These are phyloP conservation scores for Posidonia oceanica DNA, from an alignment of 116 monocot species.

Conservation along the genomic window DNA sequence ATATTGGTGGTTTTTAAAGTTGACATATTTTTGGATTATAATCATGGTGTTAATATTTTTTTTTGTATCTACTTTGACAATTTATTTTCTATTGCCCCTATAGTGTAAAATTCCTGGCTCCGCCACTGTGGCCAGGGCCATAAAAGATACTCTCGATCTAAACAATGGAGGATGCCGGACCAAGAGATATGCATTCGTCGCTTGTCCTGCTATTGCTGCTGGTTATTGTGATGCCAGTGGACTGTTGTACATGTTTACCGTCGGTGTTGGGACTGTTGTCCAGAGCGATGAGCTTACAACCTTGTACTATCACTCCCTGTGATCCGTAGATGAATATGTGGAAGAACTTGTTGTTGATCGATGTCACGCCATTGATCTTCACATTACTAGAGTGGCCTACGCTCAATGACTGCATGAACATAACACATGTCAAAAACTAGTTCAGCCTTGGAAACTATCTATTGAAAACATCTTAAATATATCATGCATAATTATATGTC, in stretches of 20 bases:
- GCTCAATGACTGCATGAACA: slow-evolving; percentile 20
- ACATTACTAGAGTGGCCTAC: slow-evolving; percentile 24
- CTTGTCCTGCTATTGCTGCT: slow-evolving; percentile 24
- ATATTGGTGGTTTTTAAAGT: too few relatives aligned
- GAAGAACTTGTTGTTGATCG: slow-evolving; percentile 29
- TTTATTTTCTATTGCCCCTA: too few relatives aligned
- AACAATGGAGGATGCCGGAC: slow-evolving; percentile 23
- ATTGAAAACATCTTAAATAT: too few relatives aligned
- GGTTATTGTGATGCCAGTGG: slow-evolving; percentile 22
- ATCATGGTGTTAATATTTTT: too few relatives aligned
- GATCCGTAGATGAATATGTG: slow-evolving; percentile 30
- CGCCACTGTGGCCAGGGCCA: slow-evolving; percentile 27
- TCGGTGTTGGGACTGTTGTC: slow-evolving; percentile 51
- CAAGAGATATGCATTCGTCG: slow-evolving; percentile 52
- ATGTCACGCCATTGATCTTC: slow-evolving; percentile 24
- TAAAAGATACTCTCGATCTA: slow-evolving; percentile 25
- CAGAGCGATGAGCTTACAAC: slow-evolving; percentile 21
- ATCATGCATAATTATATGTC: too few relatives aligned
- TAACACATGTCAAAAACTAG: not conserved
- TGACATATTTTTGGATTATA: too few relatives aligned
- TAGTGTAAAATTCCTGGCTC: too few relatives aligned
- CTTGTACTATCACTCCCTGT: slow-evolving; percentile 14
- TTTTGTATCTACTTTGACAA: too few relatives aligned
- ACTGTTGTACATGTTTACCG: slow-evolving; percentile 37
- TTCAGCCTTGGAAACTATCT: not conserved